Evolutionary conservation across 108 stramenopile species (phyloP).

Genomic region (Conticribra guillardii): DNA sequence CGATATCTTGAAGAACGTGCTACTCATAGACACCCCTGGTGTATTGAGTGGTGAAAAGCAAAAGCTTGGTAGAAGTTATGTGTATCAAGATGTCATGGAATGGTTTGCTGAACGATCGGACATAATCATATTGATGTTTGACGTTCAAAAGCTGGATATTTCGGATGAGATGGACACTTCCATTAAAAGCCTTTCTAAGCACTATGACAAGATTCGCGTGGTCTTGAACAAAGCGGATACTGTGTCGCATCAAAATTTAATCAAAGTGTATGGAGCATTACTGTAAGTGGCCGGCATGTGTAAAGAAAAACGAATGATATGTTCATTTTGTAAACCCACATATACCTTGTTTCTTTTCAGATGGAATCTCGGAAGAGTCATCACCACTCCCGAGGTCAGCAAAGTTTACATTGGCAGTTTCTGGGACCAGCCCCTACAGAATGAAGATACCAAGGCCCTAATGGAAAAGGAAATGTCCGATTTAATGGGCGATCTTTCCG

Average conservation of each 20-base stretch:
- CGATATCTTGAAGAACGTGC: slow-evolving; percentile 57
- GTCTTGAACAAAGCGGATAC: slow-evolving; percentile 97
- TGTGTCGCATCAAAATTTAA: slow-evolving; percentile 82
- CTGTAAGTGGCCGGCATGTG: too few species aligned
- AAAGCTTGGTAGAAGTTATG: slow-evolving; percentile 52
- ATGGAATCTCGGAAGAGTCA: slow-evolving; percentile 85
- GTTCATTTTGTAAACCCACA: too few species aligned
- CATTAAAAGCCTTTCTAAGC: slow-evolving; percentile 88
- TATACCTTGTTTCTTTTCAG: too few species aligned
- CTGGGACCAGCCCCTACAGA: slow-evolving; percentile 55
- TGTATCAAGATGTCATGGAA: slow-evolving; percentile 43
- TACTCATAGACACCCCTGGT: slow-evolving; percentile 76
- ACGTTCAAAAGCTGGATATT: slow-evolving; percentile 97
- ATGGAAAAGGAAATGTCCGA: slow-evolving; percentile 57
- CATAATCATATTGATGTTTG: slow-evolving; percentile 80
- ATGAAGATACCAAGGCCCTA: slow-evolving; percentile 42
- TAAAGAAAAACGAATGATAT: too few species aligned
- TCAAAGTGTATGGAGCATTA: slow-evolving; percentile 97
- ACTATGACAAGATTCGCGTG: slow-evolving; percentile 93
- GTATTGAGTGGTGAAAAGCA: slow-evolving; percentile 78
- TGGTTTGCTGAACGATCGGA: slow-evolving; percentile 74
- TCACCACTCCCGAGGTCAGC: slow-evolving; percentile 69
- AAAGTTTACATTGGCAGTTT: slow-evolving; percentile 79
- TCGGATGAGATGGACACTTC: slow-evolving; percentile 92
- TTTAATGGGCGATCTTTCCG: slow-evolving; percentile 61